Evolutionary conservation across 805 yeast species (phyloP).

Genomic region (Debaryomyces maramus): DNA sequence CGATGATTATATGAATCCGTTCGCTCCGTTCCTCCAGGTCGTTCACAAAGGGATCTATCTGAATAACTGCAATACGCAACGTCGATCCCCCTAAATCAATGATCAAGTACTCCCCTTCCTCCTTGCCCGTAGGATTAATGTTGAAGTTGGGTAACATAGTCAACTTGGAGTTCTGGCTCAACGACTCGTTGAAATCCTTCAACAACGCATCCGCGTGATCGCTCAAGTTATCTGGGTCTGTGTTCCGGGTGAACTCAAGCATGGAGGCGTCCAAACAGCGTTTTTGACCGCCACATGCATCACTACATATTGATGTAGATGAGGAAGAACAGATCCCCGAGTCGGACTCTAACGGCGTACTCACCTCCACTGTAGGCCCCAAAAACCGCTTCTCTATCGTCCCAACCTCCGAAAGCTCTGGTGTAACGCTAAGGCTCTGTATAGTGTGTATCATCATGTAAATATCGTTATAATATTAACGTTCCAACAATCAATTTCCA

Average conservation of each 20-base stretch:
- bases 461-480: too few species aligned
- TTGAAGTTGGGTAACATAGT: slow-evolving; percentile 43
- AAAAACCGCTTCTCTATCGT: not conserved
- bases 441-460: too few species aligned
- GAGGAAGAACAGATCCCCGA: not conserved
- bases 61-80: slow-evolving; percentile 42
- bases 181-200: slow-evolving; percentile 30
- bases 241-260: slow-evolving; percentile 1
- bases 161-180: slow-evolving; percentile 25
- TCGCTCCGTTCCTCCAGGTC: slow-evolving; percentile 13
- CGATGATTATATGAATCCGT: slow-evolving; percentile 28
- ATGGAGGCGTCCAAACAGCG: not conserved
- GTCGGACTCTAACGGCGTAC: not conserved
- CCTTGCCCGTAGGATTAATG: slow-evolving; percentile 38
- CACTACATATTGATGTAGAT: not conserved
- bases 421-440: too few species aligned
- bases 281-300: not conserved
- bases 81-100: slow-evolving; percentile 63
- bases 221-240: slow-evolving; percentile 6
- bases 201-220: slow-evolving; percentile 21
- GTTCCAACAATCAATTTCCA: too few species aligned
- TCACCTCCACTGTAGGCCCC: not conserved
- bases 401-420: too few species aligned
- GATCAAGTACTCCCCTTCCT: slow-evolving; percentile 41
- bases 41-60: slow-evolving; percentile 22